Base-by-base conservation (phyloP, 257 asterid species). In the Eucommia ulmoides region DNA sequence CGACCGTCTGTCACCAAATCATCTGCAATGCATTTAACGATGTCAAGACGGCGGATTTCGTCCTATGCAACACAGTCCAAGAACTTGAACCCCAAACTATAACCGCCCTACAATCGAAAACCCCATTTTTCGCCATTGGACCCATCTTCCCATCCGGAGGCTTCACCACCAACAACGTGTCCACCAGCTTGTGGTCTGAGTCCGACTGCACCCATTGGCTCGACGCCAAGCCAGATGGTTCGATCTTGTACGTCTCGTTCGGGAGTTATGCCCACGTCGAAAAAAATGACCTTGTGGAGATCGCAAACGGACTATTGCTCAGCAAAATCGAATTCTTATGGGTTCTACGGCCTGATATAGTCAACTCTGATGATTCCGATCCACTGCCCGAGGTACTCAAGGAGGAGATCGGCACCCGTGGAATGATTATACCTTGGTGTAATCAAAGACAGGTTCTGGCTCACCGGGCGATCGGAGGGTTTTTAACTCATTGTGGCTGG, bases 401-500 rank as follows among this genome's bases (percentile, higher is more conserved):
- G 35, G 54, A 42, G 17, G 64, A 53, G 35, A 51, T 46, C 0
- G 19, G 61, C 7, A 68, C 50, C 11, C 63, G 70, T 0, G 76
- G 70, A 9, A 11, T 64, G 54, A 41, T 73, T 15, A 18, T 70
- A 2, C 74, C 65, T 0, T 70, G 79, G 81, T 77, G 84, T 25
- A 25, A 54, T 4, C 79, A 77, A 20, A 74, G 23, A n/a, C 53
- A 33, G 20, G 84, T 65, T 7, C 7, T 74, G 51, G 54, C 60
- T 0, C 70, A 77, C 14, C 53, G 60, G 1, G 66, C 70, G 0
- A 33, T 74, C 1, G 70, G 69, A 8, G 81, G 76, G 19, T 77
- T 70, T 49, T 25, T 77, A 38, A 73, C 66, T 10, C 76, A 77
- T 16, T 77, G 76, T 24, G 84, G 78, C 0, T 69, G 78, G 76